Evolutionary conservation across 192 early-diverging fungal genomes (phyloP).

Genomic region (Glomus cerebriforme): DNA sequence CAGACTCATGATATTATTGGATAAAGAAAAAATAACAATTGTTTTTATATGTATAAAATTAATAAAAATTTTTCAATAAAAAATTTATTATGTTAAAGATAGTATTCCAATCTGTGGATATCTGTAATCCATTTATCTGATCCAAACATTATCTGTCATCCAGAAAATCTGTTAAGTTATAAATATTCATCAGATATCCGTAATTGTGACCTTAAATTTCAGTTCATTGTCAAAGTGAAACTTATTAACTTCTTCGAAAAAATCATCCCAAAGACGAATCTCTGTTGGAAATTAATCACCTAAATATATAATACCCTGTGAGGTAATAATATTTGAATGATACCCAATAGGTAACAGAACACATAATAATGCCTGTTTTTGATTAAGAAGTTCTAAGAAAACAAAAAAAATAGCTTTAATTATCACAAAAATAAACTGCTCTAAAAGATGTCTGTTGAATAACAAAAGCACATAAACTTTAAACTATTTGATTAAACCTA

Average conservation of each 20-base stretch:
- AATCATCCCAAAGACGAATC: not conserved
- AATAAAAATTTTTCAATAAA: no score
- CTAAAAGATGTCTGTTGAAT: not conserved
- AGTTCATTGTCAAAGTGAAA: not conserved
- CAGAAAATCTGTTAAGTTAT: no score
- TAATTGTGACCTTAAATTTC: not conserved
- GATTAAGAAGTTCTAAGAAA: not conserved
- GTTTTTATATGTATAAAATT: no score
- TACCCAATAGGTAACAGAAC: not conserved
- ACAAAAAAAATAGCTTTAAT: not conserved
- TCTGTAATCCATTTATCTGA: no score
- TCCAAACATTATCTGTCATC: no score
- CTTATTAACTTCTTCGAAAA: not conserved
- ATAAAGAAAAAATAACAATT: no score
- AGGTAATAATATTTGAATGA: not conserved
- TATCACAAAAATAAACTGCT: not conserved
- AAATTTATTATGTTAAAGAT: no score
- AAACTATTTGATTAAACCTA: no score
- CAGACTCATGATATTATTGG: no score
- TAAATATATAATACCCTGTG: not conserved
- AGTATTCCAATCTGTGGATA: no score
- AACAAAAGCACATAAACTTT: not conserved
- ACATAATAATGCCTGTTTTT: not conserved
- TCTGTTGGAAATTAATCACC: not conserved
- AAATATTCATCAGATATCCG: no score